Base-by-base conservation (phyloP, 225 moss, liverwort and hornwort genomes). In the Neckera pumila region DNA sequence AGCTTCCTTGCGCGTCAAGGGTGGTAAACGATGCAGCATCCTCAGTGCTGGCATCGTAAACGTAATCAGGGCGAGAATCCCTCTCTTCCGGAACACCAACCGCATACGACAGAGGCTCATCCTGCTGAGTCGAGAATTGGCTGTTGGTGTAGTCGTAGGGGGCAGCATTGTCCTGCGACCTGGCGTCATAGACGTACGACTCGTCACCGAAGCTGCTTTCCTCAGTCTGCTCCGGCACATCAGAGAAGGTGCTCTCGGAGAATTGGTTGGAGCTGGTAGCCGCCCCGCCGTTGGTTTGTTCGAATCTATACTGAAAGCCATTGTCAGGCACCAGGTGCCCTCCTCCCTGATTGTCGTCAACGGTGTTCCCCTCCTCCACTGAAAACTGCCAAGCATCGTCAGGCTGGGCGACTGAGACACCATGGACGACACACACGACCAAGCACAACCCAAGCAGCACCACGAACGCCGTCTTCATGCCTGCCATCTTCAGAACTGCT, bases 371-470 rank as follows among this genome's bases (percentile, higher is more conserved):
- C 2, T 89, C 31, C 18, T 58, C 42, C 27, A 73, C 76, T 11
- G 88, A 86, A n/a, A 82, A 87, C 51, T 66, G 87, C 89, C 90
- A 87, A 4, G 58, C 47, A 12, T 17, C 12, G 28, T 79, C 57
- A 13, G 54, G 78, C 82, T 78, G 76, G 14, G 82, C 72, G 33
- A 75, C 66, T 27, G 74, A 17, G 49, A 26, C 61, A 31, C 85
- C 86, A 6, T 80, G 58, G 17, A 77, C 86, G 13, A 58, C 84
- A 34, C 45, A 47, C 10, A 30, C 82, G 15, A 84, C 40, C 34
- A 86, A n/a, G 62, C 71, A 78, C 56, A 93, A 26, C 63, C 69
- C 90, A 9, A 93, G 79, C 36, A 91, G 65, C 60, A 85, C 78
- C 1, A 84, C 82, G 47, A 51, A 75, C 60, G 49, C 57, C 58